Percentiles rank a stretch among this genome's conserved stretches.
These are phyloP conservation scores for Nicotiana sylvestris DNA, from an alignment of 257 asterid species.

Conservation along the genomic window DNA sequence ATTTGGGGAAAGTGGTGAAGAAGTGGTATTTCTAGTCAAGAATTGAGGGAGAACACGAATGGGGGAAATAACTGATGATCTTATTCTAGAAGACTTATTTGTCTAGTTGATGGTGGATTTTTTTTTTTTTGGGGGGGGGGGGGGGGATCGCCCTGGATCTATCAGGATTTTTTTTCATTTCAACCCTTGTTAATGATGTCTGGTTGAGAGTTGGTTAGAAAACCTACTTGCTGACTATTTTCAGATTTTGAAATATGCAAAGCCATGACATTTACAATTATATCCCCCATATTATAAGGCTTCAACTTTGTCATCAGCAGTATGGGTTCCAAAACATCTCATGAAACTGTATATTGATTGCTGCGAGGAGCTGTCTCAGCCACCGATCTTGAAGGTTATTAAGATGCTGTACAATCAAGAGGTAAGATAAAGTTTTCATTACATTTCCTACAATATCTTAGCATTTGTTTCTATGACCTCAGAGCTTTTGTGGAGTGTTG, in stretches of 20 bases:
- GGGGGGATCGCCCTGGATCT: neutral
- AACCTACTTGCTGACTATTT: neutral
- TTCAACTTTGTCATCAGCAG: slow-evolving; percentile 35
- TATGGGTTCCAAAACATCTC: slow-evolving; percentile 70
- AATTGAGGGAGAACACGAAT: neutral
- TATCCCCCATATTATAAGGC: neutral
- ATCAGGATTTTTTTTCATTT: neutral
- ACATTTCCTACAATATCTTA: neutral
- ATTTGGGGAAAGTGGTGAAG: neutral
- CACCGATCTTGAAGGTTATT: slow-evolving; percentile 62
- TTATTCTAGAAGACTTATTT: neutral
- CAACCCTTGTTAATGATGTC: neutral
- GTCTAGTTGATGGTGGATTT: neutral
- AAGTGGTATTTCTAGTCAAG: neutral
- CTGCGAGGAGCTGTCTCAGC: slow-evolving; percentile 62
- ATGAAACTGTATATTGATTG: slow-evolving; percentile 74
- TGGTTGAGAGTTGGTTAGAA: neutral
- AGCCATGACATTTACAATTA: neutral
- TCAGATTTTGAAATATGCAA: neutral
- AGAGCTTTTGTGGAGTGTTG: neutral
- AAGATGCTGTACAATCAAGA: slow-evolving; percentile 70
- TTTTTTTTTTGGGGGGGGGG: too few relatives aligned
- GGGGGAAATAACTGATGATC: neutral
- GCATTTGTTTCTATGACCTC: neutral
- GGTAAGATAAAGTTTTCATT: slow-evolving; percentile 33